Percentiles rank a stretch among this genome's conserved stretches.
These are phyloP conservation scores for Globisporangium sylvaticum DNA, from an alignment of 352 stramenopile species.

Conservation along the genomic window DNA sequence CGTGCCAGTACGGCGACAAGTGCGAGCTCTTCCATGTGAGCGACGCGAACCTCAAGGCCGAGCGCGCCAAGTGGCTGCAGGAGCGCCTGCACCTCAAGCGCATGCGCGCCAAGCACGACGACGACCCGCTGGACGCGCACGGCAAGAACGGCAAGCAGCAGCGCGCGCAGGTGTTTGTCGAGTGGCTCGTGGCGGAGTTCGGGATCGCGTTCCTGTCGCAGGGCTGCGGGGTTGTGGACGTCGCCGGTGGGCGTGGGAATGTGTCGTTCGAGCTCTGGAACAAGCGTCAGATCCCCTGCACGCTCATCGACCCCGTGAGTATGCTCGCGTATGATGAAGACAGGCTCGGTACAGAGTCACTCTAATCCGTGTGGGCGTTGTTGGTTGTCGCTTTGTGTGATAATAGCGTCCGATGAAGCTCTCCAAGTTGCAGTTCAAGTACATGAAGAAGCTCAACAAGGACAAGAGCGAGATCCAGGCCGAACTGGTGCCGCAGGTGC, in stretches of 20 bases:
- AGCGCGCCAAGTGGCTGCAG: constrained; percentile 55
- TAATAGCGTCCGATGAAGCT: constrained; percentile 66
- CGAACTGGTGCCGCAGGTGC: constrained; percentile 56
- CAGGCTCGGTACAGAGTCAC: background rate
- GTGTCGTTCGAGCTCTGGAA: constrained; percentile 87
- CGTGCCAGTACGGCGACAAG: constrained; percentile 59
- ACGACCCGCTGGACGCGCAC: constrained; percentile 63
- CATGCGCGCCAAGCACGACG: constrained; percentile 42
- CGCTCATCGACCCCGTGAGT: constrained; percentile 76
- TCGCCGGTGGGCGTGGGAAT: constrained; percentile 74
- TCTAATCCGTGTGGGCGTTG: background rate
- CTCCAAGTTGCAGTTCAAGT: constrained; percentile 65
- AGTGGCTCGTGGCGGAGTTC: constrained; percentile 79
- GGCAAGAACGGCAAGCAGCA: constrained; percentile 71
- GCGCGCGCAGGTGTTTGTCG: constrained; percentile 61
- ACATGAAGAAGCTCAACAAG: constrained; percentile 59
- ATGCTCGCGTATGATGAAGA: background rate
- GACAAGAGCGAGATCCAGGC: constrained; percentile 20
- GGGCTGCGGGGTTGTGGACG: constrained; percentile 69
- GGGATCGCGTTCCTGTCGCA: constrained; percentile 36
- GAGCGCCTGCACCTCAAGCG: constrained; percentile 62
- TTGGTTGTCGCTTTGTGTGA: constrained; percentile 13
- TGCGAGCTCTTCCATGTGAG: constrained; percentile 64
- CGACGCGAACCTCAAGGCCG: constrained; percentile 39
- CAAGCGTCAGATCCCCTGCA: constrained; percentile 63